Evolutionary conservation across 148 eudicot genomes (phyloP), one percentile per base, ranked within the genome.

Genomic region (Vaccinium macrocarpon): DNA sequence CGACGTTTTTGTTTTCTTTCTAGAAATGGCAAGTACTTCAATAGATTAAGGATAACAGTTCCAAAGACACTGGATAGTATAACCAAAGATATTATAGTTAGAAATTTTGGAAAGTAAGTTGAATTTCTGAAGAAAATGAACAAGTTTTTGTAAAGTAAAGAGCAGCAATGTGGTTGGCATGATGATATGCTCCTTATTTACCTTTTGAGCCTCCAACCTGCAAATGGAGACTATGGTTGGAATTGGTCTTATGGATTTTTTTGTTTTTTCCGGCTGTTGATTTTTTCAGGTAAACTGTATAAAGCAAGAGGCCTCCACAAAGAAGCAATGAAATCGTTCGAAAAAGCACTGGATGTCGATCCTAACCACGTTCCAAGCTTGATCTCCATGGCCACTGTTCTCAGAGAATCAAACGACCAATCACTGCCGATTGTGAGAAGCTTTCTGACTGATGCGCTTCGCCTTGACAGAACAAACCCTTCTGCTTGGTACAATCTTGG

Each of bases 341-440:
- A 92, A 91, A 89, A 83, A 46, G 95, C 99, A 32, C 89, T 96
- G 73, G 93, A 94, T 83, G 84, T 86, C n/a, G 95, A 96, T 18
- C 95, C 99, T 4, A 88, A 86, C 82, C 94, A 96, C 72, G 93
- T 92, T 80, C 97, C 98, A 35, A 96, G 98, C 91, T 90, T 96
- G 91, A 90, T 94, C 80, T 90, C 98, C 6, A 87, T 88, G 71
- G 97, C 97, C 55, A 85, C 85, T 66, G 82, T 88, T 55, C 90
- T 96, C 35, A 84, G 88, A 70, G 79, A 92, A 82, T 76, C 88
- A 16, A 86, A 86, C 32, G 85, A 87, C n/a, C 89, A 82, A 77
- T 89, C 98, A 18, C 57, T 80, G 53, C 93, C 95, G 6, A 85
- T 93, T 59, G 93, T 88, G 8, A 92, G 88, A 90, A 93, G 97